Evolutionary conservation across 1,284 basidiomycete genomes (phyloP).

Genomic region (Ganoderma meredithae): DNA sequence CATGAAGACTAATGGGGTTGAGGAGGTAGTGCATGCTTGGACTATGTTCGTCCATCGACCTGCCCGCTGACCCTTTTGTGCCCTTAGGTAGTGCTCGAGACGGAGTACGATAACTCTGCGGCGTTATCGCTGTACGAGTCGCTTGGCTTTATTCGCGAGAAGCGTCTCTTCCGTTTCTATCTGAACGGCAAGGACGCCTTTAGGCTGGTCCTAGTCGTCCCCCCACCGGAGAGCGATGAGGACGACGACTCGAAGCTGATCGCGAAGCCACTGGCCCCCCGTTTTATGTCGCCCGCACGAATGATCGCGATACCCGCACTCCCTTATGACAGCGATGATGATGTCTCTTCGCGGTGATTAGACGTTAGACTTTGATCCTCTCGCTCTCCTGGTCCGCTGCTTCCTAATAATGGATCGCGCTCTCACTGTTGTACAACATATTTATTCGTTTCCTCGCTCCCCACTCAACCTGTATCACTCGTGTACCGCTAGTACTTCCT

Average conservation of each 20-base stretch:
- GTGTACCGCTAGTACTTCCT: constrained; percentile 30
- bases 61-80: constrained; percentile 12
- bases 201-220: constrained; percentile 72
- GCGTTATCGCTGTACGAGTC: constrained; percentile 91
- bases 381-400: constrained; percentile 2
- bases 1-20: constrained; percentile 83
- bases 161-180: constrained; percentile 94
- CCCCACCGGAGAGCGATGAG: constrained; percentile 39
- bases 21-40: constrained; percentile 67
- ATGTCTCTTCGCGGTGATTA: constrained; percentile 37
- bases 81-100: constrained; percentile 90
- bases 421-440: constrained; percentile 30
- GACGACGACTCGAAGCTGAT: constrained; percentile 25
- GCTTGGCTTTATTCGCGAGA: constrained; percentile 95
- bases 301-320: constrained; percentile 36
- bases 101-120: constrained; percentile 92
- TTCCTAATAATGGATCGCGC: constrained; percentile 5
- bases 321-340: constrained; percentile 38
- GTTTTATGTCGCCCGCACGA: constrained; percentile 35
- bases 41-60: no score
- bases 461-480: constrained; percentile 16
- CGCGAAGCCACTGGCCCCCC: constrained; percentile 25
- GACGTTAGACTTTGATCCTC: constrained; percentile 1
- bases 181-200: constrained; percentile 93
- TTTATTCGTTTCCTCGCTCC: constrained; percentile 25